Evolutionary conservation across 148 eudicot genomes (phyloP).

Genomic region (Camellia japonica): DNA sequence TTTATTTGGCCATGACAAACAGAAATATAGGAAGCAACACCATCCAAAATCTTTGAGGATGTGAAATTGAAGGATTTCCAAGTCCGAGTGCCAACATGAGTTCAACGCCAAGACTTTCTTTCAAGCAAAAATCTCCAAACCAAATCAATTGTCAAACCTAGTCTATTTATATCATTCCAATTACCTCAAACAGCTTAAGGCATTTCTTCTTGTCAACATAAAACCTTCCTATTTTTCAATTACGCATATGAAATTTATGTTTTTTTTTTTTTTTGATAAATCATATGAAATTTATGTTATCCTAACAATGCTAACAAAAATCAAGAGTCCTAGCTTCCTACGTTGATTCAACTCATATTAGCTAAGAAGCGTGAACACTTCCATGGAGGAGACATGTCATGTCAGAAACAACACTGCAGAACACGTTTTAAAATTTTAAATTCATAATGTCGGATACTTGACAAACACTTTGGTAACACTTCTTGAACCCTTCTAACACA

Average conservation of each 20-base stretch:
- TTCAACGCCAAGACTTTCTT: neutral
- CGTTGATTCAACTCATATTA: neutral
- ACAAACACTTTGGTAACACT: no score
- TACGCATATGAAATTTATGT: neutral
- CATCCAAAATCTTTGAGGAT: neutral
- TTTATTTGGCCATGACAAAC: neutral
- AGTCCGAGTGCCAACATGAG: neutral
- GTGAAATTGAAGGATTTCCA: neutral
- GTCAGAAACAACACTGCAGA: no score
- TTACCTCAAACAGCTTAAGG: neutral
- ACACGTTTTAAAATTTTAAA: no score
- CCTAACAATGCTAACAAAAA: neutral
- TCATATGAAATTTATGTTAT: no score
- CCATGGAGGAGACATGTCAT: no score
- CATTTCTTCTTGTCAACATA: conserved; percentile 2
- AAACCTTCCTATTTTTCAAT: neutral
- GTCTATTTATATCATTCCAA: neutral
- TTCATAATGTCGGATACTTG: no score
- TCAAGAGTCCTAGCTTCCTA: neutral
- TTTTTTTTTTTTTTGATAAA: no score
- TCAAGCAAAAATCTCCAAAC: neutral
- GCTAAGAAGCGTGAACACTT: no score
- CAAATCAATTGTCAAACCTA: neutral
- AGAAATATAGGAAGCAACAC: neutral
- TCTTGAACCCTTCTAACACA: no score